Base-by-base conservation (phyloP, 2,329 filamentous ascomycete genomes). In the Huntiella omanensis region DNA sequence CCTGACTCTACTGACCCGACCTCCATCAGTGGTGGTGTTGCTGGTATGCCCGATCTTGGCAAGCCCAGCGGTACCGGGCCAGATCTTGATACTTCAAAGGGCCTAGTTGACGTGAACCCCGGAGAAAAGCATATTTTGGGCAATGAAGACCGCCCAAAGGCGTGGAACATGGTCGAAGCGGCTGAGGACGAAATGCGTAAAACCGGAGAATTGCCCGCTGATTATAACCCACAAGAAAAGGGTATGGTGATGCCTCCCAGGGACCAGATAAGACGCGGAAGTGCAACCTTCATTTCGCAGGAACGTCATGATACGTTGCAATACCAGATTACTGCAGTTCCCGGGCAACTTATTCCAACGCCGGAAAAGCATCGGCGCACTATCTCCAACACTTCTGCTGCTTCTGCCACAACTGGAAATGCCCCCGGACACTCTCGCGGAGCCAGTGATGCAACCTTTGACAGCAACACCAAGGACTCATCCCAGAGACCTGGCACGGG, bases 121-220 rank as follows among this genome's bases (percentile, higher is more conserved):
- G 38, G 47, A 6, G 45, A 50, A 37, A 35, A 40, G 5, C 45
- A 50, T 22, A 17, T 50, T 13, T 40, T 50, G 10, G 48, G 48
- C 10, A 6, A 47, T 13, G 19, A 32, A 2, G 8, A 35, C 1
- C 48, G 48, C 33, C 40, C 36, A 12, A 50, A 47, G 13, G 48
- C 48, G 13, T 50, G 48, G 54, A 68, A 79, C 33, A 66, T 64
- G 0, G 50, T 55, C 4, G 64, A 74, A 43, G 64, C 73, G 35
- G 66, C 81, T 41, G 60, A 64, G 45, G 68, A 70, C 53, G 60
- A 68, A 49, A 74, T 73, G 53, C 71, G 71, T 0, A 60, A 74
- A 52, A 64, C 53, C 5, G 48, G 48, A 7, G 40, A 50, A 35
- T 35, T 50, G 2, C 48, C 45, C 7, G 5, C 37, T 12, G 45